Conservation (phyloP, 768 basidiomycete species). For the Obba rivulosa region DNA sequence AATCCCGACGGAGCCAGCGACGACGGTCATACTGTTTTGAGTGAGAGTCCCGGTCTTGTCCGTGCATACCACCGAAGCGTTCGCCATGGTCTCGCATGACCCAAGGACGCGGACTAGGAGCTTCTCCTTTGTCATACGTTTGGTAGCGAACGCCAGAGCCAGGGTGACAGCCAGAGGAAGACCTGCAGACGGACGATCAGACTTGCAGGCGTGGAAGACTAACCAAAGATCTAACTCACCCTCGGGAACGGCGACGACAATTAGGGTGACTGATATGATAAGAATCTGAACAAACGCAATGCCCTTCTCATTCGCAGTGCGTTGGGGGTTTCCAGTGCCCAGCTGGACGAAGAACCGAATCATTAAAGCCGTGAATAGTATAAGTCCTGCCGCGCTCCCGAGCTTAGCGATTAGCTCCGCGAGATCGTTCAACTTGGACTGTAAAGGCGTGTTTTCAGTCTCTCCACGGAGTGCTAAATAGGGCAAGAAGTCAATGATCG, state of each 20-base stretch:
- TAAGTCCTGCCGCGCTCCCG: constrained; percentile 74
- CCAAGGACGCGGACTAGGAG: constrained; percentile 92
- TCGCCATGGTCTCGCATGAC: constrained; percentile 98
- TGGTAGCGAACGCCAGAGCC: constrained; percentile 94
- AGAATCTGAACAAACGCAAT: constrained; percentile 89
- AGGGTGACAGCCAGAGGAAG: constrained; percentile 94
- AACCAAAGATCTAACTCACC: constrained; percentile 30
- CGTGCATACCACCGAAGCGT: constrained; percentile 92
- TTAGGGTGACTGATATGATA: constrained; percentile 90
- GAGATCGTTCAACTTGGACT: constrained; percentile 88
- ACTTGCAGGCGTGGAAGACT: constrained; percentile 2
- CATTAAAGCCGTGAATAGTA: constrained; percentile 81
- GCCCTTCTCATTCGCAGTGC: constrained; percentile 78
- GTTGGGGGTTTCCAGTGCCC: constrained; percentile 48
- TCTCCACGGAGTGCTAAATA: constrained; percentile 76
- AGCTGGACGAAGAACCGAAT: constrained; percentile 95
- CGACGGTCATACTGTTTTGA: constrained; percentile 92
- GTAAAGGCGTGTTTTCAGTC: constrained; percentile 86
- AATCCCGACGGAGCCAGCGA: constrained; percentile 91
- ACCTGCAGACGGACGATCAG: constrained; percentile 37
- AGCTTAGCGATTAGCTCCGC: constrained; percentile 94
- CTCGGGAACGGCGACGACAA: constrained; percentile 87
- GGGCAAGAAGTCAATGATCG: background rate
- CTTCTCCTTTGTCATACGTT: constrained; percentile 96
- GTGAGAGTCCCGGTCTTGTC: constrained; percentile 98